These are phyloP conservation scores for Apiospora koreana DNA, from an alignment of 2,329 filamentous ascomycete genomes.

Conservation along the genomic window DNA sequence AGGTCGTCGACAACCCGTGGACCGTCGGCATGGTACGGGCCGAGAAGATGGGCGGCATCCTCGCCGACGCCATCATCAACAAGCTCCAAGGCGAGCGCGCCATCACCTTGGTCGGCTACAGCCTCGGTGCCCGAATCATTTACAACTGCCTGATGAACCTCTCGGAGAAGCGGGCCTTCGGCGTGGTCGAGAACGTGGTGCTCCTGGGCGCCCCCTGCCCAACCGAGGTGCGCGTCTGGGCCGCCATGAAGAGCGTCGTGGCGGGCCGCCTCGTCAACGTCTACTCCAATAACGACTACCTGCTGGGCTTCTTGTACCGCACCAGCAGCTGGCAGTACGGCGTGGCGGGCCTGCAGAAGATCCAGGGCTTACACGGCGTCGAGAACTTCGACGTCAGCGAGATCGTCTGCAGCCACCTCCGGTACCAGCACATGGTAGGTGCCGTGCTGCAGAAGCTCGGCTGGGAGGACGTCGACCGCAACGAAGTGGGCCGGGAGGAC, in stretches of 20 bases:
- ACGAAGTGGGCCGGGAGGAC: slow-evolving; percentile 33
- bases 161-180: slow-evolving; percentile 78
- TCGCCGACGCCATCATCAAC: slow-evolving; percentile 82
- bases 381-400: slow-evolving; percentile 70
- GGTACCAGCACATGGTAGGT: slow-evolving; percentile 69
- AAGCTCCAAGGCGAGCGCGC: slow-evolving; percentile 80
- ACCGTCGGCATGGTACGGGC: slow-evolving; percentile 73
- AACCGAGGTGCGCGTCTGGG: slow-evolving; percentile 72
- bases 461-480: slow-evolving; percentile 64
- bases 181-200: slow-evolving; percentile 80
- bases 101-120: slow-evolving; percentile 80
- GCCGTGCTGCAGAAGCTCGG: slow-evolving; percentile 66
- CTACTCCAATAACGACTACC: slow-evolving; percentile 83
- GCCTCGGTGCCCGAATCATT: slow-evolving; percentile 78
- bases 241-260: slow-evolving; percentile 75
- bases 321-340: slow-evolving; percentile 80
- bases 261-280: slow-evolving; percentile 86
- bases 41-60: slow-evolving; percentile 69
- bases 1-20: slow-evolving; percentile 81
- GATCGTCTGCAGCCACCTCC: slow-evolving; percentile 67
- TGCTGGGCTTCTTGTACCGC: slow-evolving; percentile 86
- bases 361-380: slow-evolving; percentile 64
- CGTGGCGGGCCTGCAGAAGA: slow-evolving; percentile 78
- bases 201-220: slow-evolving; percentile 83
- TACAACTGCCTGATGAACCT: slow-evolving; percentile 78